Percentiles rank a stretch among this genome's conserved stretches.
Conservation (phyloP, 148 eudicot genomes). For the Simmondsia chinensis region DNA sequence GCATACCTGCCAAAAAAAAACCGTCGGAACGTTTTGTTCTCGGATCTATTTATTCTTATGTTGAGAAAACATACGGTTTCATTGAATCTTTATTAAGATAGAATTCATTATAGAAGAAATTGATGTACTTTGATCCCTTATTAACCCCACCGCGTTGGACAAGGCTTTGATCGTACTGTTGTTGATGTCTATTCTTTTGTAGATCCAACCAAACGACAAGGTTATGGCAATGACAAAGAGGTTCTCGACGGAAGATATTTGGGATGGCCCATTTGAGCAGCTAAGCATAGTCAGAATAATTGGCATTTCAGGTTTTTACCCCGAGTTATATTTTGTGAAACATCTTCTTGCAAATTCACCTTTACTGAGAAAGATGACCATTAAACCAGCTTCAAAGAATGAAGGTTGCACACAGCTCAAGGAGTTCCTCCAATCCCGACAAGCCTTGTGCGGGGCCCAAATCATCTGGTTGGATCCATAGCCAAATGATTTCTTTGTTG, state of each 20-base stretch:
- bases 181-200: constrained; percentile 10
- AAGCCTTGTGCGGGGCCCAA: too few species aligned
- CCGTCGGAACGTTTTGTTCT: too few species aligned
- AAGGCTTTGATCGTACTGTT: not conserved
- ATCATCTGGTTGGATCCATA: too few species aligned
- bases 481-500: too few species aligned
- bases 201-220: constrained; percentile 67
- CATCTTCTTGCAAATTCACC: constrained; percentile 66
- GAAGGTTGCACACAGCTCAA: constrained; percentile 49
- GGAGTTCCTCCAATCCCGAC: too few species aligned
- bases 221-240: constrained; percentile 6
- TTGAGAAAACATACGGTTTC: too few species aligned
- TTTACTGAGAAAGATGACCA: constrained; percentile 59
- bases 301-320: constrained; percentile 26
- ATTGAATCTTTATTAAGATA: too few species aligned
- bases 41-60: too few species aligned
- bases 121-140: too few species aligned
- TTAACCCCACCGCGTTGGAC: too few species aligned
- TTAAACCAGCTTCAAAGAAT: constrained; percentile 45
- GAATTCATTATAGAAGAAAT: too few species aligned
- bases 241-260: constrained; percentile 23
- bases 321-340: constrained; percentile 55
- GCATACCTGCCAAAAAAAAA: too few species aligned
- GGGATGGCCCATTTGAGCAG: constrained; percentile 30
- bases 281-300: constrained; percentile 43